Percentiles rank a stretch among this genome's conserved stretches.
Conservation (phyloP, 495 filamentous ascomycete genomes). For the Tuber melanosporum region DNA sequence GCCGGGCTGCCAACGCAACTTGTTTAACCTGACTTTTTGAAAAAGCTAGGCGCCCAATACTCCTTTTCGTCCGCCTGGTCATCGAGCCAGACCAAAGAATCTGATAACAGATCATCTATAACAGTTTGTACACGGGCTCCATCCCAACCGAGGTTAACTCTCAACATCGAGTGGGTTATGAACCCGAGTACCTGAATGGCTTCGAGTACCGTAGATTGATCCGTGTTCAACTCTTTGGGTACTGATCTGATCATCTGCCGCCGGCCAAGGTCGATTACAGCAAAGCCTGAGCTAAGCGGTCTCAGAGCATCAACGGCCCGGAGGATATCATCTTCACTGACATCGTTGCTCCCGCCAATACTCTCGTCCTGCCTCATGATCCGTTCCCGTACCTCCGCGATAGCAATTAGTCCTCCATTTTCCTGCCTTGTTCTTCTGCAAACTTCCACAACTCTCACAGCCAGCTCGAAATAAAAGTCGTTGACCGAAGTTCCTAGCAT, state of each 20-base stretch:
- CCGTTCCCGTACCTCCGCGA: constrained; percentile 68
- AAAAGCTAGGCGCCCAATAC: constrained; percentile 75
- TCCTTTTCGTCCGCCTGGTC: constrained; percentile 78
- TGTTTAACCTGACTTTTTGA: not conserved
- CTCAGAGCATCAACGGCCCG: constrained; percentile 81
- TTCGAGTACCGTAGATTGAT: constrained; percentile 88
- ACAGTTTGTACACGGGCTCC: constrained; percentile 77
- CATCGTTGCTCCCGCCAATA: constrained; percentile 66
- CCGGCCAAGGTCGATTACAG: constrained; percentile 69
- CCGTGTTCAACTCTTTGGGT: constrained; percentile 91
- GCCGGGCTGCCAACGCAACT: not conserved
- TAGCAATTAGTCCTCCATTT: constrained; percentile 85
- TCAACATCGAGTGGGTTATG: constrained; percentile 84
- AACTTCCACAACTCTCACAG: constrained; percentile 86
- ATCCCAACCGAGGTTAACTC: constrained; percentile 83
- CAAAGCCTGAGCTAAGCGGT: constrained; percentile 82
- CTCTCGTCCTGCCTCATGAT: constrained; percentile 56
- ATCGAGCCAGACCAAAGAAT: constrained; percentile 93
- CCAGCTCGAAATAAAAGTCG: constrained; percentile 97
- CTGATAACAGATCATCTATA: constrained; percentile 80
- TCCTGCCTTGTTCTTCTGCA: constrained; percentile 80
- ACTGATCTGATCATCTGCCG: constrained; percentile 86
- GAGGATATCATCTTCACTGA: constrained; percentile 70
- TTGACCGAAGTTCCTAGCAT: constrained; percentile 84
- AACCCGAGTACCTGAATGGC: constrained; percentile 78